Evolutionary conservation across 2,329 filamentous ascomycete genomes (phyloP), one percentile per base, ranked within the genome.

Genomic region (Scedosporium aurantiacum): DNA sequence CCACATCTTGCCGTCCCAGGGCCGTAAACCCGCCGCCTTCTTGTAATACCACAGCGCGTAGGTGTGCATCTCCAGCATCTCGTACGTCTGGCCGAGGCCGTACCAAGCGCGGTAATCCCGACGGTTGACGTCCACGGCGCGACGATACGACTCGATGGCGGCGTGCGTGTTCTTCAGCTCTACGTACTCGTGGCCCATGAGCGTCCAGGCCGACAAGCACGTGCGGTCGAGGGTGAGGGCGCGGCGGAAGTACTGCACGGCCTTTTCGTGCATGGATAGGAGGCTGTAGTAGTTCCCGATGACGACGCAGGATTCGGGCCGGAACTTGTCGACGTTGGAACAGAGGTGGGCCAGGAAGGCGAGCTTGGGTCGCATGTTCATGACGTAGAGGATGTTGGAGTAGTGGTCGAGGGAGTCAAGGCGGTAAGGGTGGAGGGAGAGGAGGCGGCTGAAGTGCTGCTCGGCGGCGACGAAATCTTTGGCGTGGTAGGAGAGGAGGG

Each of bases 1-100:
- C 94, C 94, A 99, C 90, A 99, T 96, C 74, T 97, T 97, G 0
- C 92, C 90, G 67, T 99, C 94, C 80, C 93, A 97, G 0, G 93
- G 91, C n/a, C 92, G 85, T 1, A 99, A 79, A 0, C 91, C 90
- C 0, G 93, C 93, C 0, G 94, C 94, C 62, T 94, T 91, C 70
- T 97, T 95, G 77, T 96, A 97, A 75, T 99, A 99, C 82, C 94
- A 97, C 0, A 99, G 77, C 1, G 93, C 92, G 72, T 99, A 99
- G 52, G 92, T 91, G 70, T 96, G 90, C 91, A 97, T 97, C 74
- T 99, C 94, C 7, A 99, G 82, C 67, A 99, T 89, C 73, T 99
- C 94, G 70, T 99, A 99, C 1, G 94, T 95, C 72, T 97, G 93
- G 0, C 94, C 94, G 0, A 99, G 80, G 40, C 94, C 94, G 70